phyloP scores from a whole-genome alignment of 371 early-diverging fungal species.

The Quaeritorhiza haematococci region DNA sequence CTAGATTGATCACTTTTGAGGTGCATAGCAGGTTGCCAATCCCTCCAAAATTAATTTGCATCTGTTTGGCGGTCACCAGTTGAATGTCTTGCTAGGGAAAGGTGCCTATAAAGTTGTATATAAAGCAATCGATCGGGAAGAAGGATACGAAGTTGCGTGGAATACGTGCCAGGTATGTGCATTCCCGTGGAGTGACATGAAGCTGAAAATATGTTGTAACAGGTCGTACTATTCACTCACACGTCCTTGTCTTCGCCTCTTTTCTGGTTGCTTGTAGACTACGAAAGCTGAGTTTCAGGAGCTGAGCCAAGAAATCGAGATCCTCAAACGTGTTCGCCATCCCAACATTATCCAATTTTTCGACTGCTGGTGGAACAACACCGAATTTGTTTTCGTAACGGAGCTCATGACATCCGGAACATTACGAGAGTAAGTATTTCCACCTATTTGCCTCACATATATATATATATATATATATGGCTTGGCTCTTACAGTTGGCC shows the following conservation, averaged over 20 bases:
- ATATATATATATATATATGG: too few relatives aligned
- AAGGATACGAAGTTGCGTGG: constrained; percentile 61
- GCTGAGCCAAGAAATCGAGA: constrained; percentile 72
- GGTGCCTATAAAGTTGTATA: constrained; percentile 58
- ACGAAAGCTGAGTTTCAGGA: constrained; percentile 64
- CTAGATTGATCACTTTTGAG: neutral
- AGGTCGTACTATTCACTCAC: too few relatives aligned
- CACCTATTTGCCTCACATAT: too few relatives aligned
- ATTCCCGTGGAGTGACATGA: too few relatives aligned
- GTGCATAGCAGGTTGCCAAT: neutral
- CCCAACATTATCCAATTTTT: constrained; percentile 66
- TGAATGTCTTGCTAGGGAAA: constrained; percentile 46
- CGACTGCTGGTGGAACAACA: constrained; percentile 74
- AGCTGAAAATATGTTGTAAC: too few relatives aligned
- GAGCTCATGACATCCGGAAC: constrained; percentile 92
- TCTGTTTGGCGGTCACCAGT: constrained; percentile 7
- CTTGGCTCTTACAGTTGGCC: too few relatives aligned
- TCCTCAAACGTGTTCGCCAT: constrained; percentile 58
- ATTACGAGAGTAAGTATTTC: constrained; percentile 49
- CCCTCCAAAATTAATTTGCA: constrained; percentile 4
- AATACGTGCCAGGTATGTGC: constrained; percentile 40
- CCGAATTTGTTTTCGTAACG: constrained; percentile 79
- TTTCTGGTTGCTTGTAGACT: constrained; percentile 29
- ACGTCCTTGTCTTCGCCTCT: neutral
- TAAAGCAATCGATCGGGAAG: constrained; percentile 53